Base-by-base conservation (phyloP, 257 asterid species). In the Craterostigma plantagineum region DNA sequence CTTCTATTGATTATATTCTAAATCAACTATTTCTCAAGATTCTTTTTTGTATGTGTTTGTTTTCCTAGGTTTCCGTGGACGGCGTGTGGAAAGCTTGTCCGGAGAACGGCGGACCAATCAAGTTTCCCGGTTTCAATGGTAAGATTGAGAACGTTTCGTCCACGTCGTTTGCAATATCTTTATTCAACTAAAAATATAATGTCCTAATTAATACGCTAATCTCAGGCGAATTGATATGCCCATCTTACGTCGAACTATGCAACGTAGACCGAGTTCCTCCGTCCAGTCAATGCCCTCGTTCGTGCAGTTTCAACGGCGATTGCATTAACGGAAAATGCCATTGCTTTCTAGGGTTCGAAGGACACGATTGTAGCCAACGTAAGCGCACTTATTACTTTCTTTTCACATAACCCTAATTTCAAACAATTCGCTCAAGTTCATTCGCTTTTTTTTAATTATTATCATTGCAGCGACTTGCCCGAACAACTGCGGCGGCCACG, bases 181-280 rank as follows among this genome's bases (percentile, higher is more conserved):
- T 13, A 6, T 30, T 14, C 18, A 16, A 16, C 13, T n/a, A 3
- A 16, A 40, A 11, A 11, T 14, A 15, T 10, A 4, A 43, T 16
- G 7, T 10, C 10, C 11, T 17, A 16, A 15, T 43, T 40, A 14
- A 1, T 40, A 11, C 45, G 2, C 16, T 14, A 10, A 10, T 36
- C 68, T 35, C 53, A 91, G 99, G 99, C 50, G 99, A 77, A 33
- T 59, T 91, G 54, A 62, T 67, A 63, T 91, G 99, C 72, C 96
- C 99, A 11, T 91, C 93, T 34, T 80, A 73, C 79, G 87, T 67
- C 42, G 99, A 91, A 58, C 77, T 91, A 45, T 91, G 99, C 64
- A 59, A 63, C 23, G 53, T 62, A n/a, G 76, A 67, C 13, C 82
- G 87, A 14, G 73, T 64, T 40, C 76, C 81, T 0, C 41, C 62